These are phyloP conservation scores for Solanum sitiens DNA, from an alignment of 257 asterid species.

Conservation along the genomic window DNA sequence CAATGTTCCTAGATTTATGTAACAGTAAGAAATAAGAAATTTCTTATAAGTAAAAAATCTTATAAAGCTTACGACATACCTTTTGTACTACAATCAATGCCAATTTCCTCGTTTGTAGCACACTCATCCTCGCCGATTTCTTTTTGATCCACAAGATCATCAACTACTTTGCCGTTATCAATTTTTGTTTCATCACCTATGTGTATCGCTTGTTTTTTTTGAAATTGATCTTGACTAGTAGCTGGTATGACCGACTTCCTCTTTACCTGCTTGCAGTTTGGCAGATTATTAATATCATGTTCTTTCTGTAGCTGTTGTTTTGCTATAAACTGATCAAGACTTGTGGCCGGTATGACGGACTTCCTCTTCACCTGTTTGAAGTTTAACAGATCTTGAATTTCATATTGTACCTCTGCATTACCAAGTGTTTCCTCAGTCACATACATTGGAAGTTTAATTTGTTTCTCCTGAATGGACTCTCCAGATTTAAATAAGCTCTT, in stretches of 20 bases:
- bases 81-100: background rate
- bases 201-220: background rate
- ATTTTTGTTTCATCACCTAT: background rate
- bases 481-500: background rate
- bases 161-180: background rate
- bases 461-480: background rate
- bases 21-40: background rate
- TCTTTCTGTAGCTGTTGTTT: too few species aligned
- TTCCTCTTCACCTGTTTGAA: background rate
- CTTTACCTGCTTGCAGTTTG: background rate
- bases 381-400: background rate
- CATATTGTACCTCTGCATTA: background rate
- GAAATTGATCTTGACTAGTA: background rate
- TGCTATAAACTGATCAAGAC: background rate
- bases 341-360: background rate
- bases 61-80: background rate
- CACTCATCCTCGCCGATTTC: background rate
- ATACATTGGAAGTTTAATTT: too few species aligned
- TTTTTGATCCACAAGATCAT: background rate
- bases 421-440: background rate
- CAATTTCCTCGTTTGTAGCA: background rate
- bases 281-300: background rate
- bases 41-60: background rate
- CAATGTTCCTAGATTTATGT: background rate
- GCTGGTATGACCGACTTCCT: background rate